These are phyloP conservation scores for Tylopilus sp. DNA, from an alignment of 768 basidiomycete genomes.

Conservation along the genomic window DNA sequence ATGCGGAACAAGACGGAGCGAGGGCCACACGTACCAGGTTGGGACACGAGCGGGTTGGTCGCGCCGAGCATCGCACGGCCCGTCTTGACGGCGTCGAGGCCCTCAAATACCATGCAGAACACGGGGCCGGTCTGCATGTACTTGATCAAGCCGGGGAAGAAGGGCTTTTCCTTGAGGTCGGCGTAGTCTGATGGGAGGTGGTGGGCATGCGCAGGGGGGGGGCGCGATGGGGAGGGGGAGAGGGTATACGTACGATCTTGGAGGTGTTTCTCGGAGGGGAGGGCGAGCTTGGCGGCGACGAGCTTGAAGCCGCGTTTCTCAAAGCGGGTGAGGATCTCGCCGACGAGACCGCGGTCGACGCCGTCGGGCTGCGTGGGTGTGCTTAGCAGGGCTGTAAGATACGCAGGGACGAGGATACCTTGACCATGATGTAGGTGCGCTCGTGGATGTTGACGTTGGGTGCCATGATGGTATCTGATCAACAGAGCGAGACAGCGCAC, in stretches of 20 bases:
- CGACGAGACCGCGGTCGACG: slow-evolving; percentile 94
- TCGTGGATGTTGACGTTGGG: slow-evolving; percentile 42
- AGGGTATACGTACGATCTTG: slow-evolving; percentile 67
- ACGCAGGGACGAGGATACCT: slow-evolving; percentile 46
- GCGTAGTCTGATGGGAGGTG: slow-evolving; percentile 68
- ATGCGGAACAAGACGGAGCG: not conserved
- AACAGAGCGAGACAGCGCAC: not conserved
- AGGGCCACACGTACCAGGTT: slow-evolving; percentile 77
- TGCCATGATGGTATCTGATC: slow-evolving; percentile 24
- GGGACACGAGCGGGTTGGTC: slow-evolving; percentile 91
- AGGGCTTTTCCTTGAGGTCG: slow-evolving; percentile 89
- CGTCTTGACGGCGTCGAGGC: slow-evolving; percentile 90
- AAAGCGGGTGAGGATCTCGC: slow-evolving; percentile 93
- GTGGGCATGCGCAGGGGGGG: not conserved
- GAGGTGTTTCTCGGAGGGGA: slow-evolving; percentile 78
- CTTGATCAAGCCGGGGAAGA: slow-evolving; percentile 95
- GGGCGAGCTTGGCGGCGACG: slow-evolving; percentile 87
- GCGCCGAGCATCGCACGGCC: slow-evolving; percentile 95
- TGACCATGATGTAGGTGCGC: slow-evolving; percentile 99
- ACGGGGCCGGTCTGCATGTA: slow-evolving; percentile 98
- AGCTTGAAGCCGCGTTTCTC: slow-evolving; percentile 99
- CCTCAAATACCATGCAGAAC: slow-evolving; percentile 94
- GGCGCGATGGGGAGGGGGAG: not conserved
- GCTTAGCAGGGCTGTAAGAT: not conserved
- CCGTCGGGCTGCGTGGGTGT: slow-evolving; percentile 83